These are phyloP conservation scores for Phytophthora megakarya DNA, from an alignment of 352 stramenopile species.

Conservation along the genomic window DNA sequence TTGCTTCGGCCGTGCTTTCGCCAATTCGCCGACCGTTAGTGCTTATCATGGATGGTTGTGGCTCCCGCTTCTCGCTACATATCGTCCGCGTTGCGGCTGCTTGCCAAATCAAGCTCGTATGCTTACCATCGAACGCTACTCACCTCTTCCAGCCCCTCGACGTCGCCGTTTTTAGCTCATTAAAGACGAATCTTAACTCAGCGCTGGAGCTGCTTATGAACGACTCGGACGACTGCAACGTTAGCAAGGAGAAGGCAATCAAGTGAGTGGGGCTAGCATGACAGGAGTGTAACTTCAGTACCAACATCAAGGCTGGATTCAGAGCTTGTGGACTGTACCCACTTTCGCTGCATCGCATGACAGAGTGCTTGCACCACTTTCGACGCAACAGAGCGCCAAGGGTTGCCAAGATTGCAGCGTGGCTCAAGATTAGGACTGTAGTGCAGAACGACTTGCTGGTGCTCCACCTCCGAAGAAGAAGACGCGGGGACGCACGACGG, in stretches of 20 bases:
- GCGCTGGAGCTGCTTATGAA: neutral
- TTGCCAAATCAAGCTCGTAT: constrained; percentile 10
- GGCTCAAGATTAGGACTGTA: too few relatives aligned
- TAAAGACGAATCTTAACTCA: too few relatives aligned
- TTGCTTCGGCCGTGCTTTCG: neutral
- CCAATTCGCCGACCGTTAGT: neutral
- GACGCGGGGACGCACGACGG: neutral
- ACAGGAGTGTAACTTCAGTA: neutral
- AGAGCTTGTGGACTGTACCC: constrained; percentile 12
- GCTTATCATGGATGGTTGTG: constrained; percentile 21
- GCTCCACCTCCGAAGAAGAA: neutral
- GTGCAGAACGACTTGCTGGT: too few relatives aligned
- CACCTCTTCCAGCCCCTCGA: constrained; percentile 9
- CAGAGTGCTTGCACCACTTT: neutral
- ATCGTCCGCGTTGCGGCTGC: constrained; percentile 4
- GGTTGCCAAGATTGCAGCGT: neutral
- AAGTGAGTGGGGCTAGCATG: constrained; percentile 10
- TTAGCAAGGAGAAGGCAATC: constrained; percentile 16
- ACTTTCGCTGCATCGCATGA: constrained; percentile 10
- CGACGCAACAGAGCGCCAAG: neutral
- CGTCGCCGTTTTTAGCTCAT: too few relatives aligned
- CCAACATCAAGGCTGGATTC: constrained; percentile 15
- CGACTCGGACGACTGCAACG: neutral
- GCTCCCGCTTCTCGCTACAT: constrained; percentile 13
- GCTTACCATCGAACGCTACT: constrained; percentile 24